phyloP scores from a whole-genome alignment of 306 rosid species.

The Quercus ilex region DNA sequence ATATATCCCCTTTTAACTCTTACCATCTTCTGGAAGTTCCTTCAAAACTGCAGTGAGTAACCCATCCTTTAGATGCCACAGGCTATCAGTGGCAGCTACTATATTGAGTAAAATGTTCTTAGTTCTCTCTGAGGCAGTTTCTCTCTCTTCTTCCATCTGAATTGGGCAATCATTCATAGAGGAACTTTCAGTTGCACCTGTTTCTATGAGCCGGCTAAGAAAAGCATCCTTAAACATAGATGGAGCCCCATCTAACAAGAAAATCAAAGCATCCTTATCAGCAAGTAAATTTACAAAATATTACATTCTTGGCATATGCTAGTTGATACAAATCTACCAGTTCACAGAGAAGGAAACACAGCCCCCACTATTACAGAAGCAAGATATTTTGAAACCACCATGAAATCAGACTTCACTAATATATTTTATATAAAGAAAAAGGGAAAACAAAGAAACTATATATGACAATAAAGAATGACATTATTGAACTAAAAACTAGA shows the following conservation, averaged over 20 bases:
- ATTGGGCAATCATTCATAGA: constrained; percentile 33
- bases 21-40: constrained; percentile 65
- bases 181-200: constrained; percentile 91
- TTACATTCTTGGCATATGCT: neutral
- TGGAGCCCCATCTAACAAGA: constrained; percentile 53
- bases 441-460: neutral
- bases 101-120: constrained; percentile 43
- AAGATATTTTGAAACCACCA: neutral
- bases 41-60: constrained; percentile 41
- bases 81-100: constrained; percentile 40
- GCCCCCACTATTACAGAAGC: neutral
- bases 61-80: constrained; percentile 63
- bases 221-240: constrained; percentile 62
- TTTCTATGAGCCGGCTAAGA: constrained; percentile 69
- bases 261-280: constrained; percentile 23
- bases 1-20: constrained; percentile 16
- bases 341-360: neutral
- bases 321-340: constrained; percentile 9
- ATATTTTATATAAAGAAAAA: neutral
- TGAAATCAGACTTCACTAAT: neutral
- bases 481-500: neutral
- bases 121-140: constrained; percentile 32
- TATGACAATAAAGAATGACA: neutral
- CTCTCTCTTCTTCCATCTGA: constrained; percentile 45
- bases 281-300: constrained; percentile 13